Evolutionary conservation across 2,329 filamentous ascomycete species (phyloP), one percentile per base, ranked within the genome.

Genomic region (Aspergillus sp.): DNA sequence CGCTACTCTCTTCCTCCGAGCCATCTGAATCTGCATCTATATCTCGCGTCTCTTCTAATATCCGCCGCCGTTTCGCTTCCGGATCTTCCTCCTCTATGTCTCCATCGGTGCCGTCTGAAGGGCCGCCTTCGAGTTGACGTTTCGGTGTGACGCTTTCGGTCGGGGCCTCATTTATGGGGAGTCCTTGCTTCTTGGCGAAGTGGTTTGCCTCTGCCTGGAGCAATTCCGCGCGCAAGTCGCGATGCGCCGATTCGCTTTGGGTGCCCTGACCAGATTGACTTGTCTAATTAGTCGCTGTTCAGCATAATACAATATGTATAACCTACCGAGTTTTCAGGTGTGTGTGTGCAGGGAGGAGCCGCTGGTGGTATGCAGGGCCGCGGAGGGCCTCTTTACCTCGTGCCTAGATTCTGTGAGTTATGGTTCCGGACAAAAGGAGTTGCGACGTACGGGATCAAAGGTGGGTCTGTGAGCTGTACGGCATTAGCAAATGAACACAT

Each of bases 321-420:
- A 56, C 80, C 47, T 84, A 87, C 80, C 91, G 86, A 72, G 88
- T 89, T 79, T 99, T 99, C 71, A 99, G 87, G 63, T 91, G 88
- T 12, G 91, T 98, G 75, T 99, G 89, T 32, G 95, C 95, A 34
- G 95, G 93, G 13, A 97, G 87, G 15, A 98, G 89, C 67, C 95
- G 89, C 77, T 98, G 93, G 74, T 99, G 95, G 80, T 97, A 98
- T 67, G 92, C 93, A 49, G 91, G 90, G 48, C 95, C 95, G 69
- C 92, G 89, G 59, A 92, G 89, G 68, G 93, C 91, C 77, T 99
- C 95, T 82, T 97, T 97, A 73, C 95, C 95, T 72, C 89, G 87
- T 42, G 93, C 93, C 89, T 92, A 62, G 56, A 49, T 52, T 68
- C 55, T 60, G 62, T 62, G 39, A 62, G 58, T 30, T 38, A 32